Conservation (phyloP, 140 eudicot species). For the Oenanthe javanica region DNA sequence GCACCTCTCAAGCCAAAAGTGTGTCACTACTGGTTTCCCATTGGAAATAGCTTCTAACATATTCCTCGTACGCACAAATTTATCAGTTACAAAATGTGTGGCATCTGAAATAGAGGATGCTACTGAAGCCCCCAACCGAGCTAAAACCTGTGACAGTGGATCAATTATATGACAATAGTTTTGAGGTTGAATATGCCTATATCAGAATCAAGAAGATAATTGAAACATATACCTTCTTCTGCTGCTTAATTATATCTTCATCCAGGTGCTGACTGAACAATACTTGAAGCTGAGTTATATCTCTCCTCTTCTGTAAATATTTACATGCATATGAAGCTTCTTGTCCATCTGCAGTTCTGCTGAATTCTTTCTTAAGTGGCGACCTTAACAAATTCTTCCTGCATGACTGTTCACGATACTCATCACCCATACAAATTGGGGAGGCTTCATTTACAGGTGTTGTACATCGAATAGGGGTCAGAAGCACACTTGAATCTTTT, state of each 20-base stretch:
- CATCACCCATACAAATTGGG: constrained; percentile 87
- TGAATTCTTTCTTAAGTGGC: constrained; percentile 43
- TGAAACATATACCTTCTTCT: constrained; percentile 52
- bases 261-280: constrained; percentile 85
- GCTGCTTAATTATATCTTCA: constrained; percentile 69
- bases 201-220: constrained; percentile 9
- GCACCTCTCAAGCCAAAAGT: constrained; percentile 82
- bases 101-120: constrained; percentile 72
- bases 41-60: constrained; percentile 93
- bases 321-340: constrained; percentile 22
- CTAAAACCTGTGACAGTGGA: constrained; percentile 38
- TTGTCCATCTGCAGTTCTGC: constrained; percentile 24
- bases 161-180: constrained; percentile 9
- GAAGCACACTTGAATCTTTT: constrained; percentile 10
- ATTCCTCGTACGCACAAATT: constrained; percentile 84
- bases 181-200: background rate
- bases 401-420: constrained; percentile 47
- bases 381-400: constrained; percentile 31
- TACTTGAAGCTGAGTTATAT: constrained; percentile 45
- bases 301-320: constrained; percentile 55
- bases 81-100: constrained; percentile 82
- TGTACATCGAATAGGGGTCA: constrained; percentile 40
- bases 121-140: constrained; percentile 60
- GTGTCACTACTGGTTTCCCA: constrained; percentile 87
- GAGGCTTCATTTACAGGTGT: constrained; percentile 56